Base-by-base conservation (phyloP, 2,329 filamentous ascomycete species). In the Colletotrichum paranaense region DNA sequence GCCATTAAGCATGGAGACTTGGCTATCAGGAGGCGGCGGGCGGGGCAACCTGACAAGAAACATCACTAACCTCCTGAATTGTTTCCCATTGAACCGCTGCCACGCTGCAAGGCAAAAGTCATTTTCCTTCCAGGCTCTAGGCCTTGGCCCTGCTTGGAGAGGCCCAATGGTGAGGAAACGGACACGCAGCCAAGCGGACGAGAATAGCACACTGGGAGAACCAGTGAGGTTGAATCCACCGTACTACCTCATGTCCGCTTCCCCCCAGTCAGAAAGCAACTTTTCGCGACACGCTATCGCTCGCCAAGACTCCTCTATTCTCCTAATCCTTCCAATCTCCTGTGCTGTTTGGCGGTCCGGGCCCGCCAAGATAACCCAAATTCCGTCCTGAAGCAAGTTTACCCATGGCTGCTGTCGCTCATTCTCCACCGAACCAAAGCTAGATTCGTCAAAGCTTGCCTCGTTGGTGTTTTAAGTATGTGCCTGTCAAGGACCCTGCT, bases 271-370 rank as follows among this genome's bases (percentile, higher is more conserved):
- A 32, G 38, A 12, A 35, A 56, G 68, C 46, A 72, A 32, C 49
- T 42, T 14, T 68, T 72, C 65, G 65, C 69, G 65, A 72, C 35
- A 30, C 52, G 59, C 65, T 59, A 42, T 58, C 57, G 30, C 9
- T 30, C 35, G 65, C 65, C 65, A 68, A 72, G 65, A 12, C 64
- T 52, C 24, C 12, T 68, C 42, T 53, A 63, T 53, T 72, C 69
- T 72, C 58, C 69, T 68, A 68, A 72, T 58, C 69, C 69, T 68
- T 65, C 68, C 38, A 19, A n/a, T 19, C 35, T 59, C 42, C 42
- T 24, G 9, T 26, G 35, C 35, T 24, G 12, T 26, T 8, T 49
- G 42, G 19, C 19, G 19, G 19, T 49, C 8, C 32, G 52, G n/a
- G 35, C 19, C 28, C 19, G 53, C 67, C 62, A 66, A 53, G 55